phyloP scores from a whole-genome alignment of 1,139 yeast species.

The Scheffersomyces titani region DNA sequence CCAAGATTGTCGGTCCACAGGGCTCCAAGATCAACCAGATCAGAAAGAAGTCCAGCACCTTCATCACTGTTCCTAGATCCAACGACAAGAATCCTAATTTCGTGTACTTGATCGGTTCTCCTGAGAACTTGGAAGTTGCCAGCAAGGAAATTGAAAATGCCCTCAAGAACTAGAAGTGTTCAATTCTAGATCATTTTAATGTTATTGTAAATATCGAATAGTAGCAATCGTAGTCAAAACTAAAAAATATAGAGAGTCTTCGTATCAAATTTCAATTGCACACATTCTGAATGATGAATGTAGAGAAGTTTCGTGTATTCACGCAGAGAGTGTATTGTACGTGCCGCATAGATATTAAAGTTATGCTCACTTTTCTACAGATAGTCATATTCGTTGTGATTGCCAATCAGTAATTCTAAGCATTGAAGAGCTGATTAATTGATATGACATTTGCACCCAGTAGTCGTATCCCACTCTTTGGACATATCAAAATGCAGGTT shows the following conservation, averaged over 20 bases:
- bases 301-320: too few relatives aligned
- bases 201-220: background rate
- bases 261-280: background rate
- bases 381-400: too few relatives aligned
- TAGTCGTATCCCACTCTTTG: background rate
- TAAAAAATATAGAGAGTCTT: background rate
- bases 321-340: too few relatives aligned
- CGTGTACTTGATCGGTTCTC: slow-evolving; percentile 33
- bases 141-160: slow-evolving; percentile 25
- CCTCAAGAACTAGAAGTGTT: slow-evolving; percentile 2
- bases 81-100: slow-evolving; percentile 50
- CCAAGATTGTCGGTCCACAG: slow-evolving; percentile 73
- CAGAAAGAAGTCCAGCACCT: slow-evolving; percentile 59
- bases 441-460: background rate
- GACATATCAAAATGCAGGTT: background rate
- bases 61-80: slow-evolving; percentile 65
- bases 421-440: too few relatives aligned
- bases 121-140: slow-evolving; percentile 30
- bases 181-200: background rate
- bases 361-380: too few relatives aligned
- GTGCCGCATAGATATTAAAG: too few relatives aligned
- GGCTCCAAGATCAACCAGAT: slow-evolving; percentile 69
- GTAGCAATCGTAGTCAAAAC: background rate
- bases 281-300: too few relatives aligned
- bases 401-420: too few relatives aligned